Conservation (phyloP, 495 filamentous ascomycete species). For the Daldinia childiae region DNA sequence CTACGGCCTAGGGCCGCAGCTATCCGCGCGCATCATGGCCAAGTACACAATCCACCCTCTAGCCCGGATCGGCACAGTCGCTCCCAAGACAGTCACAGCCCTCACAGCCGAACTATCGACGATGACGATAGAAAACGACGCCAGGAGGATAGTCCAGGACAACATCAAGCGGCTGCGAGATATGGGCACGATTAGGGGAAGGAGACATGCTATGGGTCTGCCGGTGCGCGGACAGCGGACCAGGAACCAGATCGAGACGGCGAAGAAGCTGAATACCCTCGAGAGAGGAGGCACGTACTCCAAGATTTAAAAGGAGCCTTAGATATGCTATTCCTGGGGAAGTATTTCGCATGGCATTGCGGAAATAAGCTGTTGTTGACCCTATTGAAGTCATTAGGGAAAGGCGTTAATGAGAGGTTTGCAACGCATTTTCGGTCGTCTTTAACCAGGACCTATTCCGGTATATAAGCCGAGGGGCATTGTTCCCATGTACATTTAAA, state of each 20-base stretch:
- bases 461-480: background rate
- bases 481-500: slow-evolving; percentile 37
- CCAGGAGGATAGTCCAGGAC: slow-evolving; percentile 76
- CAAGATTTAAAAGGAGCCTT: slow-evolving; percentile 17
- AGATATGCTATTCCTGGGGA: background rate
- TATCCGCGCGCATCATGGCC: slow-evolving; percentile 79
- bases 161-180: slow-evolving; percentile 89
- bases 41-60: slow-evolving; percentile 85
- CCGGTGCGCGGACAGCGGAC: slow-evolving; percentile 90
- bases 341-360: background rate
- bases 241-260: slow-evolving; percentile 80
- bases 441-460: background rate
- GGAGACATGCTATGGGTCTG: slow-evolving; percentile 87
- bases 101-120: slow-evolving; percentile 85
- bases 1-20: slow-evolving; percentile 84
- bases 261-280: slow-evolving; percentile 80
- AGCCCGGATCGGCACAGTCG: slow-evolving; percentile 76
- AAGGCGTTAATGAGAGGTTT: slow-evolving; percentile 21
- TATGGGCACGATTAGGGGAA: slow-evolving; percentile 89
- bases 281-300: slow-evolving; percentile 67
- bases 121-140: slow-evolving; percentile 94
- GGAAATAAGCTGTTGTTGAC: background rate
- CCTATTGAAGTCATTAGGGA: background rate
- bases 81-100: slow-evolving; percentile 75
- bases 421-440: slow-evolving; percentile 1